Base-by-base conservation (phyloP, 2,329 filamentous ascomycete species). In the Cercospora canescens region DNA sequence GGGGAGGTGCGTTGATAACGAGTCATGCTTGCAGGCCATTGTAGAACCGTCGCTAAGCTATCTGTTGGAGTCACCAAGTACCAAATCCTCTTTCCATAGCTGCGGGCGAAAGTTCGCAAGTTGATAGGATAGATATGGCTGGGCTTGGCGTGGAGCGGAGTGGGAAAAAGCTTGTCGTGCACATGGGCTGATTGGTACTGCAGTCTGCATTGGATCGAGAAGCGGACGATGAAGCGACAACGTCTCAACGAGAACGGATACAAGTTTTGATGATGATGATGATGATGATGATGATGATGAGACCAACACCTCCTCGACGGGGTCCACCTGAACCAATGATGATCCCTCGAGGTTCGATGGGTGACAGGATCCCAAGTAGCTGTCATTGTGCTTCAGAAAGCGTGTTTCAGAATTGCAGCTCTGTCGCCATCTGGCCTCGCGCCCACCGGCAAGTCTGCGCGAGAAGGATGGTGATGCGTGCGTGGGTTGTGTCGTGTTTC, bases 351-450 rank as follows among this genome's bases (percentile, higher is more conserved):
- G 41, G 41, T 21, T 34, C 50, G 34, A 62, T 56, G 32, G 48
- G 34, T 56, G 21, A 32, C 18, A 18, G 21, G 14, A 24, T 39
- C 24, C 14, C 41, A 24, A 37, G 16, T n/a, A 57, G 63, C 58
- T 62, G 63, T 66, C 64, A 66, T 62, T 35, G 59, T 62, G 59
- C 64, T 66, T 62, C 52, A 39, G 45, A 24, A 56, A 28, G 57
- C 45, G 63, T 65, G 63, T 65, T 65, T 65, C 63, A 64, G 26
- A 37, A 18, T 45, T 32, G 61, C 54, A 18, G 35, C 35, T n/a
- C n/a, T n/a, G n/a, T n/a, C n/a, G n/a, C n/a, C n/a, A n/a, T n/a
- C n/a, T n/a, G n/a, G n/a, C n/a, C n/a, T n/a, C n/a, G n/a, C n/a
- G n/a, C n/a, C n/a, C n/a, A n/a, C n/a, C 4, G 30, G 60, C 12